Percentiles rank a stretch among this genome's conserved stretches.
Conservation (phyloP, 345 rosid species). For the Gossypium rotundifolium region DNA sequence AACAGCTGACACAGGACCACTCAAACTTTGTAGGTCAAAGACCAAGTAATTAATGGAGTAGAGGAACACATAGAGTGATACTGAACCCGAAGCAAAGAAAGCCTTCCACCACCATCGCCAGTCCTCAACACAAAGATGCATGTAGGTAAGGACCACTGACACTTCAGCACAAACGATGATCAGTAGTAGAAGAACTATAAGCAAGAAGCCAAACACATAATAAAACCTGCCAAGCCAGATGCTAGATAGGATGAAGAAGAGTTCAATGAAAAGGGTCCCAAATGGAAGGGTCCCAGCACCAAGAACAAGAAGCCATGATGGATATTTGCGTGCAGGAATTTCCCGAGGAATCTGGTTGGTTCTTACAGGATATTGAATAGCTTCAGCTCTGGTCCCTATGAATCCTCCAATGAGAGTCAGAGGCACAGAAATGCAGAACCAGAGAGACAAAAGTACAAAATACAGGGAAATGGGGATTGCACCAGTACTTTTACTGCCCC, state of each 20-base stretch:
- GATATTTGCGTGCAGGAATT: conserved; percentile 75
- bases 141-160: conserved; percentile 71
- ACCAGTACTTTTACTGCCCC: conserved; percentile 78
- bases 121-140: conserved; percentile 84
- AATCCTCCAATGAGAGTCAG: conserved; percentile 76
- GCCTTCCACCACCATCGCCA: conserved; percentile 98
- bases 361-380: conserved; percentile 60
- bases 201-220: conserved; percentile 70
- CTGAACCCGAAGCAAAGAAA: conserved; percentile 82
- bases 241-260: conserved; percentile 78
- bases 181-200: conserved; percentile 54
- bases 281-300: conserved; percentile 87
- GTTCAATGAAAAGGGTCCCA: conserved; percentile 72
- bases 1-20: conserved; percentile 78
- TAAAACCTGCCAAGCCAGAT: conserved; percentile 83
- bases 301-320: conserved; percentile 81
- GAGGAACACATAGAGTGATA: conserved; percentile 60
- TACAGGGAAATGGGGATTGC: conserved; percentile 72
- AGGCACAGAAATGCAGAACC: conserved; percentile 83
- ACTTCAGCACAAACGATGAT: conserved; percentile 72
- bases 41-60: conserved; percentile 77
- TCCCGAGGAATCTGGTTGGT: conserved; percentile 80
- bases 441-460: conserved; percentile 56
- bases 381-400: conserved; percentile 63
- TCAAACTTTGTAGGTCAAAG: conserved; percentile 67